Evolutionary conservation across 1,284 basidiomycete species (phyloP).

Genomic region (Trametes versicolor): DNA sequence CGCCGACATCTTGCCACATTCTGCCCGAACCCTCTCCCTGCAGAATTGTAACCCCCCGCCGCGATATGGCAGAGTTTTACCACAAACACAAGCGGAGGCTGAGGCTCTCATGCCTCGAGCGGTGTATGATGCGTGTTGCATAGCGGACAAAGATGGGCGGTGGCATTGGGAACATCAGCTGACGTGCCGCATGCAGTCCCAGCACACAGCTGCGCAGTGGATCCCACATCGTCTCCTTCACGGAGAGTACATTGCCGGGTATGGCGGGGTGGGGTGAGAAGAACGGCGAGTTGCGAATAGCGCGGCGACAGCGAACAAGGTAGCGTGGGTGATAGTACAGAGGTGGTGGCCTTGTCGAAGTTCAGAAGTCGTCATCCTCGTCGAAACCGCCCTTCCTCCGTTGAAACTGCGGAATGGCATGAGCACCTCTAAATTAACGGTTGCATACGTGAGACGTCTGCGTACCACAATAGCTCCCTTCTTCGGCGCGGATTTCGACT

Average conservation of each 20-base stretch:
- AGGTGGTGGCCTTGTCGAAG: background rate
- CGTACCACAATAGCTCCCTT: slow-evolving; percentile 78
- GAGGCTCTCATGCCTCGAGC: slow-evolving; percentile 17
- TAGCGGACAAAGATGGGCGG: slow-evolving; percentile 2
- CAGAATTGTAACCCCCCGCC: too few relatives aligned
- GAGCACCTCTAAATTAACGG: background rate
- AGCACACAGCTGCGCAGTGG: slow-evolving; percentile 12
- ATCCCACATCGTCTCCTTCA: slow-evolving; percentile 8
- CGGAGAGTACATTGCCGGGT: background rate
- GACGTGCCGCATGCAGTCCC: slow-evolving; percentile 15
- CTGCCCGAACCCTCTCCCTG: too few relatives aligned
- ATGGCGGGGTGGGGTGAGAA: background rate
- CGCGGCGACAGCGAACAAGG: slow-evolving; percentile 11
- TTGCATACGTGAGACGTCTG: slow-evolving; percentile 27
- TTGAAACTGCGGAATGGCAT: slow-evolving; percentile 65
- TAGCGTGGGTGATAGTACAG: slow-evolving; percentile 19
- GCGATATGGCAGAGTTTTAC: too few relatives aligned
- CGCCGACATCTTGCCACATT: too few relatives aligned
- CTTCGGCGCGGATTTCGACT: slow-evolving; percentile 61
- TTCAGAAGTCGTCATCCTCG: slow-evolving; percentile 72
- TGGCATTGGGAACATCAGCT: slow-evolving; percentile 13
- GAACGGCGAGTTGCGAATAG: slow-evolving; percentile 9
- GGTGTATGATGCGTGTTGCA: slow-evolving; percentile 9
- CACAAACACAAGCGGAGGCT: too few relatives aligned
- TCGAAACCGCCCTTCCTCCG: slow-evolving; percentile 73